Evolutionary conservation across 169 alveolate genomes (phyloP).

Genomic region (Babesia caballi): DNA sequence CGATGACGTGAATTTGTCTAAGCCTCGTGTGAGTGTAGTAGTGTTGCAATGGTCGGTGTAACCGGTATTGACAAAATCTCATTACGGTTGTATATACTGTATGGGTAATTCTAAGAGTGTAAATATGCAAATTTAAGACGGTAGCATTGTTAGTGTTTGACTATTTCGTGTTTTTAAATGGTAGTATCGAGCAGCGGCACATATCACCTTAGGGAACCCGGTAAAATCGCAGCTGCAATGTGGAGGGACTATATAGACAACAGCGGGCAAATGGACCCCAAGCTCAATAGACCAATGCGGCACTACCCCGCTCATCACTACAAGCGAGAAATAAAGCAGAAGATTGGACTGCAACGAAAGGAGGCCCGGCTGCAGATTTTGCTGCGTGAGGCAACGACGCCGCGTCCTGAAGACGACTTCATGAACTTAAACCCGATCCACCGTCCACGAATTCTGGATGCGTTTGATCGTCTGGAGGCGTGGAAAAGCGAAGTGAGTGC

Average conservation of each 20-base stretch:
- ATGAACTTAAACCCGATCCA: background rate
- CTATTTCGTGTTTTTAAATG: too few relatives aligned
- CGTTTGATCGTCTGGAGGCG: slow-evolving; percentile 16
- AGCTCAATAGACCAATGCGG: slow-evolving; percentile 38
- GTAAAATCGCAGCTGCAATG: slow-evolving; percentile 23
- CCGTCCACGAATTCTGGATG: slow-evolving; percentile 22
- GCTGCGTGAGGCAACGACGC: slow-evolving; percentile 1
- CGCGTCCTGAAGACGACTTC: slow-evolving; percentile 15
- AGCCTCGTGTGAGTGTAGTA: too few relatives aligned
- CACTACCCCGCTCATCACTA: slow-evolving; percentile 64
- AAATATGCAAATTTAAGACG: too few relatives aligned
- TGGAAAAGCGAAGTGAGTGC: too few relatives aligned
- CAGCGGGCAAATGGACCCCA: slow-evolving; percentile 7
- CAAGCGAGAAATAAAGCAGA: slow-evolving; percentile 52
- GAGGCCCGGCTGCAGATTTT: slow-evolving; percentile 22
- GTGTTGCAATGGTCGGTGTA: too few relatives aligned
- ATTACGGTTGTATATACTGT: too few relatives aligned
- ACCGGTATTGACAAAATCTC: too few relatives aligned
- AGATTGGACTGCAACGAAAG: slow-evolving; percentile 47
- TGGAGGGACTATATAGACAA: slow-evolving; percentile 14
- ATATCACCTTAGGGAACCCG: slow-evolving; percentile 5
- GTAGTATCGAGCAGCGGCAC: too few relatives aligned
- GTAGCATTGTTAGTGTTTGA: too few relatives aligned
- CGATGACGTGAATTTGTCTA: too few relatives aligned
- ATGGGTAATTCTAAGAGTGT: too few relatives aligned